Conservation (phyloP, 352 stramenopile genomes). For the Phytophthora litchii region DNA sequence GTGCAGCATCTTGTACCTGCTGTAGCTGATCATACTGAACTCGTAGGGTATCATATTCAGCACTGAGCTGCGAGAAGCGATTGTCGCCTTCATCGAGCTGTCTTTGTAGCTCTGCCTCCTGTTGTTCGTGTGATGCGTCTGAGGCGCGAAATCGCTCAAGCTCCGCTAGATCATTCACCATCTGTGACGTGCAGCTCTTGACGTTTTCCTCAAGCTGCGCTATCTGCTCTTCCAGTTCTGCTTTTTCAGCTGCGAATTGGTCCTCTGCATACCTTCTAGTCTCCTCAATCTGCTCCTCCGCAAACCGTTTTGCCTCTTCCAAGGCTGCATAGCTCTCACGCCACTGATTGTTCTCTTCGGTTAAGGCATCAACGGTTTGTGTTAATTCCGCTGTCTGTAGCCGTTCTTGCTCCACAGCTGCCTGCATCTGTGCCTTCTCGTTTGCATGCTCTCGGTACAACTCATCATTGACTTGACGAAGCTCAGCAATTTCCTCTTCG, state of each 20-base stretch:
- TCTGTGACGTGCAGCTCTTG: slow-evolving; percentile 53
- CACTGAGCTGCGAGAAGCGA: slow-evolving; percentile 57
- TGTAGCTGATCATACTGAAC: slow-evolving; percentile 41
- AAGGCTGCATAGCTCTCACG: slow-evolving; percentile 63
- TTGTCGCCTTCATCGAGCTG: slow-evolving; percentile 64
- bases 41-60: slow-evolving; percentile 57
- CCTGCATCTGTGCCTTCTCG: slow-evolving; percentile 82
- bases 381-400: slow-evolving; percentile 46
- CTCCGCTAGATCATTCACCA: slow-evolving; percentile 54
- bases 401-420: slow-evolving; percentile 71
- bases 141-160: slow-evolving; percentile 54
- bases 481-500: slow-evolving; percentile 59
- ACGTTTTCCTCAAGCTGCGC: slow-evolving; percentile 54
- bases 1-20: slow-evolving; percentile 23
- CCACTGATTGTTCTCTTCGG: slow-evolving; percentile 67
- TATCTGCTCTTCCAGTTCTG: slow-evolving; percentile 60
- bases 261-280: slow-evolving; percentile 27
- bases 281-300: slow-evolving; percentile 54
- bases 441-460: slow-evolving; percentile 72
- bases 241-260: slow-evolving; percentile 35
- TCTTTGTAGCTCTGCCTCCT: slow-evolving; percentile 50
- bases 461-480: slow-evolving; percentile 61
- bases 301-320: slow-evolving; percentile 50
- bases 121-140: slow-evolving; percentile 37
- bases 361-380: slow-evolving; percentile 48